Evolutionary conservation across 805 yeast species (phyloP).

Genomic region (Lachancea nothofagi): DNA sequence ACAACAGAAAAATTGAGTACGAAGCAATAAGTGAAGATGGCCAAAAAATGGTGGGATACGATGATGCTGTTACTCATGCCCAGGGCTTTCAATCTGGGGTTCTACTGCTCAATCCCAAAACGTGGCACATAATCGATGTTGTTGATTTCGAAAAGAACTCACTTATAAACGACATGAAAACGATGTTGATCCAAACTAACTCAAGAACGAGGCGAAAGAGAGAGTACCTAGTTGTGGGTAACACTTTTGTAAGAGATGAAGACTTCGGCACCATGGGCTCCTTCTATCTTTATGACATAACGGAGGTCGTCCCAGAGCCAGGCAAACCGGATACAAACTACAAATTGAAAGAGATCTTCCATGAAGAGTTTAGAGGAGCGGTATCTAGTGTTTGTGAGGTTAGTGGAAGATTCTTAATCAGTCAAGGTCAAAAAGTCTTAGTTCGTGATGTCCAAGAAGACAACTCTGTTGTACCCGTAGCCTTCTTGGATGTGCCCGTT

Average conservation of each 20-base stretch:
- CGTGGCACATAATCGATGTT: conserved; percentile 73
- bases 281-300: conserved; percentile 66
- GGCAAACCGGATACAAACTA: conserved; percentile 78
- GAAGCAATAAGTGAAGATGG: conserved; percentile 72
- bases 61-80: conserved; percentile 45
- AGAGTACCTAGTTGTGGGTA: conserved; percentile 73
- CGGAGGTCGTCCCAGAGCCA: conserved; percentile 84
- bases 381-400: conserved; percentile 72
- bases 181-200: conserved; percentile 35
- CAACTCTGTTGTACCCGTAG: conserved; percentile 84
- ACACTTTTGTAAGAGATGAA: conserved; percentile 70
- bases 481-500: conserved; percentile 81
- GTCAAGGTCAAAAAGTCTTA: conserved; percentile 78
- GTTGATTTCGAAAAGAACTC: conserved; percentile 64
- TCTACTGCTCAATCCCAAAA: conserved; percentile 62
- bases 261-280: conserved; percentile 77
- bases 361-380: conserved; percentile 78
- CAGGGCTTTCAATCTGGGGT: conserved; percentile 53
- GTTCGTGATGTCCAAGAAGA: conserved; percentile 83
- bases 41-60: conserved; percentile 52
- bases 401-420: conserved; percentile 74
- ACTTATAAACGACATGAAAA: conserved; percentile 37
- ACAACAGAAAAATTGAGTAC: conserved; percentile 53
- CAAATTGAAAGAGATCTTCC: conserved; percentile 64
- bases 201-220: conserved; percentile 41